Base-by-base conservation (phyloP, 371 early-diverging fungal species). In the Batkoa obscura region DNA sequence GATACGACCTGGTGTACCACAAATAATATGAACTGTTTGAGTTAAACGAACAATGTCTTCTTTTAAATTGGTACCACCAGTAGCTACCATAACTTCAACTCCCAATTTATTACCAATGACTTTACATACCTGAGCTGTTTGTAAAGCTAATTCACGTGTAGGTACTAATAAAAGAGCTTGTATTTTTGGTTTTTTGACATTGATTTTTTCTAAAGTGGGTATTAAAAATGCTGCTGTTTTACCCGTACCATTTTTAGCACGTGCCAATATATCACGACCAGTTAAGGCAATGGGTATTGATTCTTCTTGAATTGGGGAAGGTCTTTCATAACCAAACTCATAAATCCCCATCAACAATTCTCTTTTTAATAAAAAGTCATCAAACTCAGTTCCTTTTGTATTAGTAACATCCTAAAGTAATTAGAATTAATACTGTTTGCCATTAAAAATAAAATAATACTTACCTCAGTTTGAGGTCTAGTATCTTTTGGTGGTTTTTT, bases 301-400 rank as follows among this genome's bases (percentile, higher is more conserved):
- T 72, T 95, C 96, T 78, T 96, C 98, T 72, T 99, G 99, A 65
- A 99, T 97, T 50, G 98, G 97, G 38, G 94, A 90, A 15, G 99
- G 99, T 38, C 81, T 78, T 67, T 98, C 98, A 71, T 94, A 99
- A 32, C 99, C 99, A 36, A 91, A 92, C 66, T 94, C 92, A 68
- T 94, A 96, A 50, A 98, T 91, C 33, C 98, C 98, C 90, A 97
- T 98, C 56, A 96, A 69, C 47, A 99, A 71, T 64, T 96, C 93
- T 45, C 92, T 79, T 65, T 94, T 94, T 52, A 99, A 72, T 68
- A 83, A 90, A 69, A 93, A 96, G 67, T 94, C 94, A 65, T 98
- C 95, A 72, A 97, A 98, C 60, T 90, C 92, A 69, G 94, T 94
- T 55, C 93, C 95, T 73, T 94, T 93, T 42, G 94, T 94, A 10